Percentiles rank a stretch among this genome's conserved stretches.
Evolutionary conservation across 73 alveolate genomes (phyloP).

Genomic region (Blepharisma stoltei): DNA sequence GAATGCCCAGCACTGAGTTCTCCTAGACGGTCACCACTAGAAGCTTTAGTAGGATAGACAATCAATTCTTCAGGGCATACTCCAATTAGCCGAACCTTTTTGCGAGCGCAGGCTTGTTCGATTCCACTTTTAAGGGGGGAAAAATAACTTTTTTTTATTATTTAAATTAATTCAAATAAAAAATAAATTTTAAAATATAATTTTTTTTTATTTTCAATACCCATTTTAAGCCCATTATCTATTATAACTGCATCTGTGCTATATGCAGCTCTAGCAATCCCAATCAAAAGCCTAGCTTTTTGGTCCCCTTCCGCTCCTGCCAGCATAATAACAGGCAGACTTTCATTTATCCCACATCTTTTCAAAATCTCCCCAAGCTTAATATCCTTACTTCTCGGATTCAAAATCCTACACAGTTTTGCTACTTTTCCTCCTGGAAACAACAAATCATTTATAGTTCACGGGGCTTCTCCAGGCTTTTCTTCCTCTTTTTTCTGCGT

Average conservation of each 20-base stretch:
- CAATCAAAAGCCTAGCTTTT: slow-evolving; percentile 89
- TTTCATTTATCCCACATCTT: slow-evolving; percentile 71
- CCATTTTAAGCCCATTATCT: slow-evolving; percentile 92
- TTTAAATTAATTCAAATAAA: too few species aligned
- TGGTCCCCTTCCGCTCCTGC: slow-evolving; percentile 85
- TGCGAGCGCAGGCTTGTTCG: not conserved
- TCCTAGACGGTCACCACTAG: slow-evolving; percentile 78
- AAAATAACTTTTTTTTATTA: not conserved
- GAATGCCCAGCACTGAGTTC: slow-evolving; percentile 96
- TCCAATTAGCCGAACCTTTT: slow-evolving; percentile 86
- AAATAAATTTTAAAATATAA: slow-evolving; percentile 39
- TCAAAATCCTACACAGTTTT: slow-evolving; percentile 75
- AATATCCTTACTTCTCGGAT: slow-evolving; percentile 75
- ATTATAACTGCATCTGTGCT: slow-evolving; percentile 91
- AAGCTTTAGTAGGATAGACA: slow-evolving; percentile 89
- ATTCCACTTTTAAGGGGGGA: not conserved
- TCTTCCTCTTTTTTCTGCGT: slow-evolving; percentile 43
- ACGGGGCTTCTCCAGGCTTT: slow-evolving; percentile 51
- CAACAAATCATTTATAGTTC: slow-evolving; percentile 89
- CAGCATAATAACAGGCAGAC: slow-evolving; percentile 83
- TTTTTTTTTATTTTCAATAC: slow-evolving; percentile 90
- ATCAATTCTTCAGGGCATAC: slow-evolving; percentile 94
- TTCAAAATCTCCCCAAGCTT: slow-evolving; percentile 77
- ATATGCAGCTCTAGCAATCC: slow-evolving; percentile 94
- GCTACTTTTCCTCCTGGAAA: slow-evolving; percentile 97